Base-by-base conservation (phyloP, 2,329 filamentous ascomycete species). In the Amesomyces nigricolor region DNA sequence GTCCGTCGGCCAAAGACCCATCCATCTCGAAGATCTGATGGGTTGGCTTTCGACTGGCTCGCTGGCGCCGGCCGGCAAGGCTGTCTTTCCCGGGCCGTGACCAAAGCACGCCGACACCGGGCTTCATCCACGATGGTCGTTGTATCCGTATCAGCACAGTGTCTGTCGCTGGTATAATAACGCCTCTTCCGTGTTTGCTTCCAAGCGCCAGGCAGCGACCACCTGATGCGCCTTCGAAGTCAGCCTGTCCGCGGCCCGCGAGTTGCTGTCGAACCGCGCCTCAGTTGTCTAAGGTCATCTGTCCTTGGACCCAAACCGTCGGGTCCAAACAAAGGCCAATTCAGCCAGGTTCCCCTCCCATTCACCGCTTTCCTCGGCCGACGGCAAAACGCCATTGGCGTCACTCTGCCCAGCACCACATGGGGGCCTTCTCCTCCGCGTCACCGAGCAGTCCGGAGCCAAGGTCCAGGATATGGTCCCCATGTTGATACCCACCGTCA, bases 271-370 rank as follows among this genome's bases (percentile, higher is more conserved):
- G n/a, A 26, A 46, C 37, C 38, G 39, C 35, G 26, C 29, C 40
- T 37, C 32, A 58, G 54, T 35, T 22, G 40, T 32, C 46, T 30
- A 40, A 39, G 30, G 51, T 42, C 43, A 46, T 32, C 46, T 54
- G 49, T 10, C 43, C 17, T 47, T 14, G 43, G 58, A 59, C 49
- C 62, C 62, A 61, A 48, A 54, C 62, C 60, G 59, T 62, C 59
- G 59, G 62, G 61, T 61, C 59, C 47, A 47, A 37, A 26, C 30
- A 16, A 29, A 32, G 9, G 5, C 3, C 29, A 49, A 29, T 53
- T 51, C 52, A 53, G 51, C 54, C 51, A 29, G 37, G 42, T 53
- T 48, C 43, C 35, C 45, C 39, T 16, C 45, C 26, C 40, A 44
- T 51, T 51, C 55, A 54, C 43, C 48, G 44, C 54, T 53, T 38